Percentiles rank a stretch among this genome's conserved stretches.
These are phyloP conservation scores for Fusarium vanettenii DNA, from an alignment of 2,329 filamentous ascomycete genomes.

Conservation along the genomic window DNA sequence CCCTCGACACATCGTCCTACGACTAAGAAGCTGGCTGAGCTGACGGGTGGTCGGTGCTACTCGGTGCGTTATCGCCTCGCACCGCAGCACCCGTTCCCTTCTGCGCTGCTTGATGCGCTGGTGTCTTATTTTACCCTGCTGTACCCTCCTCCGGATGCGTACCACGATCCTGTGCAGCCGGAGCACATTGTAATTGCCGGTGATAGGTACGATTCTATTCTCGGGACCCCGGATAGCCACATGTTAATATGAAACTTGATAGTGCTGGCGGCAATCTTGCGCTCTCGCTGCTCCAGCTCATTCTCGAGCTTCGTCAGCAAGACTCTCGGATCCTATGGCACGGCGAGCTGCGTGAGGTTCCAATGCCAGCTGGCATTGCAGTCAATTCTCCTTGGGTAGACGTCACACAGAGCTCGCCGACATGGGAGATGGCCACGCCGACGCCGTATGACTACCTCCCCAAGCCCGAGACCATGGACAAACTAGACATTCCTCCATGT, in stretches of 20 bases:
- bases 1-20: conserved; percentile 72
- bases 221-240: not conserved
- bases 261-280: conserved; percentile 80
- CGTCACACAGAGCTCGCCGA: conserved; percentile 65
- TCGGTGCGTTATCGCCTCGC: conserved; percentile 80
- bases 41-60: conserved; percentile 75
- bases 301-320: conserved; percentile 70
- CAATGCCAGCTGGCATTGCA: conserved; percentile 74
- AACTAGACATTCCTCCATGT: conserved; percentile 55
- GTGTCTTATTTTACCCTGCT: conserved; percentile 79
- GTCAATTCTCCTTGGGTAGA: conserved; percentile 79
- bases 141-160: conserved; percentile 75
- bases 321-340: conserved; percentile 67
- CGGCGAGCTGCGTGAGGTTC: conserved; percentile 66
- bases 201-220: conserved; percentile 63
- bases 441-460: conserved; percentile 58
- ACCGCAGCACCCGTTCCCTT: conserved; percentile 80
- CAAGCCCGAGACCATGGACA: conserved; percentile 55
- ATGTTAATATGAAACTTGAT: conserved; percentile 24
- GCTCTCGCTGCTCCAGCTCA: conserved; percentile 73
- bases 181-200: conserved; percentile 77
- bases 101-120: conserved; percentile 78
- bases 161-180: conserved; percentile 73
- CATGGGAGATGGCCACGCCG: conserved; percentile 43
- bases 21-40: conserved; percentile 71